Evolutionary conservation across 495 filamentous ascomycete genomes (phyloP).

Genomic region (Penicillium fimorum): DNA sequence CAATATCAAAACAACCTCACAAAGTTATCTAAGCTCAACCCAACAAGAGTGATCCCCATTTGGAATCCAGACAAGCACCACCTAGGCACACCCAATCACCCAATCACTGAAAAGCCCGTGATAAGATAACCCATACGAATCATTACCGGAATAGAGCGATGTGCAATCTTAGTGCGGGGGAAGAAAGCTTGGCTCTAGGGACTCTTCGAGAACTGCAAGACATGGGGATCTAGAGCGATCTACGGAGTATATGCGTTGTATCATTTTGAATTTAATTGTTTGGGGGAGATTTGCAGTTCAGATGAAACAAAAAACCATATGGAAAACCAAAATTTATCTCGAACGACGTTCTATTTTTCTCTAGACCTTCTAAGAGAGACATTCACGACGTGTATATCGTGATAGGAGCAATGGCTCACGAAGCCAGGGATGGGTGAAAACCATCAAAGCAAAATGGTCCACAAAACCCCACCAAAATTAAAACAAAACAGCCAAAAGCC

Average conservation of each 20-base stretch:
- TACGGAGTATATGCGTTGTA: background rate
- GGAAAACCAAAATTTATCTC: background rate
- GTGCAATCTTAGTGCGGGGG: constrained; percentile 17
- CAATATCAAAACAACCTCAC: background rate
- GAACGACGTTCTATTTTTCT: constrained; percentile 1
- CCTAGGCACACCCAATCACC: too few relatives aligned
- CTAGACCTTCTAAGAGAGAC: background rate
- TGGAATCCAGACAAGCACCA: background rate
- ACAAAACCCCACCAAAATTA: constrained; percentile 1
- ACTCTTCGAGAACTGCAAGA: constrained; percentile 1
- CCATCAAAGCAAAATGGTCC: constrained; percentile 1
- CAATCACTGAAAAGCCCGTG: constrained; percentile 13
- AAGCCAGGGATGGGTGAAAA: constrained; percentile 2
- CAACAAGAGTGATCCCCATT: background rate
- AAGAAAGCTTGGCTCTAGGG: constrained; percentile 19
- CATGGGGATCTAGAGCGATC: background rate
- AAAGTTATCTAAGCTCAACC: constrained; percentile 18
- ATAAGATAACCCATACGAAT: constrained; percentile 11
- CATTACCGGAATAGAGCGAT: constrained; percentile 19
- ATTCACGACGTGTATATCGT: background rate
- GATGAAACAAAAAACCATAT: background rate
- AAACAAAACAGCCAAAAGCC: constrained; percentile 2
- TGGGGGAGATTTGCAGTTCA: background rate
- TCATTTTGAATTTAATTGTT: background rate
- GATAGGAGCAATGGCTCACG: background rate